Conservation (phyloP, 2,329 filamentous ascomycete genomes). For the Penicillium italicum region DNA sequence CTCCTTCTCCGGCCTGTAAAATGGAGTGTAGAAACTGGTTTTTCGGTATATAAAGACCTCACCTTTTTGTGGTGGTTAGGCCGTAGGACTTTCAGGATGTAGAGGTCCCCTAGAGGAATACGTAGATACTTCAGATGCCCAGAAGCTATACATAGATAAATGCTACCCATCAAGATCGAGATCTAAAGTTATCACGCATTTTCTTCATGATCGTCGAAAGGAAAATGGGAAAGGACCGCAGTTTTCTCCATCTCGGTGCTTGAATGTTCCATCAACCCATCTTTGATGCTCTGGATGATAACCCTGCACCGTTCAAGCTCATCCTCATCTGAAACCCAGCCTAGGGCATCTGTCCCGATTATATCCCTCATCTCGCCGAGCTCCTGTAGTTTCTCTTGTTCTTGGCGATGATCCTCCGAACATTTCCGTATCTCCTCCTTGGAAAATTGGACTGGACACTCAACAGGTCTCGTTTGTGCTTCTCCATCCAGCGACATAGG, state of each 20-base stretch:
- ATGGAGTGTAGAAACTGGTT: too few species aligned
- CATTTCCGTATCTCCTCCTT: conserved; percentile 19
- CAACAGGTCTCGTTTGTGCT: background rate
- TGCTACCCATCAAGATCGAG: too few species aligned
- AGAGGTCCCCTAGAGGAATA: too few species aligned
- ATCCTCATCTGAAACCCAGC: conserved; percentile 28
- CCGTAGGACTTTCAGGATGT: too few species aligned
- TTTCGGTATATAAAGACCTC: too few species aligned
- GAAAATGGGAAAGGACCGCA: conserved; percentile 18
- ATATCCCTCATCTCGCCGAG: conserved; percentile 22
- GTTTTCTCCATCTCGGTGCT: conserved; percentile 20
- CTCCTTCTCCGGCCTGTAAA: too few species aligned
- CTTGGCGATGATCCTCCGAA: conserved; percentile 10
- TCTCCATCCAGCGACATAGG: conserved; percentile 17
- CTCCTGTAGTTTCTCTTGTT: conserved; percentile 21
- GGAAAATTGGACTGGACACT: conserved; percentile 23
- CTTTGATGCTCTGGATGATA: conserved; percentile 18
- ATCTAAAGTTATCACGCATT: too few species aligned
- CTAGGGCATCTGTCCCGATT: conserved; percentile 25
- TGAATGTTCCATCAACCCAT: conserved; percentile 22
- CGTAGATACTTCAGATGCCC: too few species aligned
- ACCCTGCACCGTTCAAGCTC: conserved; percentile 21
- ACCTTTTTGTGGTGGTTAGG: too few species aligned
- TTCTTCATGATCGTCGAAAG: conserved; percentile 25
- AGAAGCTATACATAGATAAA: too few species aligned